phyloP scores from a whole-genome alignment of 208 protist genomes.

The Leishmania mexicana region DNA sequence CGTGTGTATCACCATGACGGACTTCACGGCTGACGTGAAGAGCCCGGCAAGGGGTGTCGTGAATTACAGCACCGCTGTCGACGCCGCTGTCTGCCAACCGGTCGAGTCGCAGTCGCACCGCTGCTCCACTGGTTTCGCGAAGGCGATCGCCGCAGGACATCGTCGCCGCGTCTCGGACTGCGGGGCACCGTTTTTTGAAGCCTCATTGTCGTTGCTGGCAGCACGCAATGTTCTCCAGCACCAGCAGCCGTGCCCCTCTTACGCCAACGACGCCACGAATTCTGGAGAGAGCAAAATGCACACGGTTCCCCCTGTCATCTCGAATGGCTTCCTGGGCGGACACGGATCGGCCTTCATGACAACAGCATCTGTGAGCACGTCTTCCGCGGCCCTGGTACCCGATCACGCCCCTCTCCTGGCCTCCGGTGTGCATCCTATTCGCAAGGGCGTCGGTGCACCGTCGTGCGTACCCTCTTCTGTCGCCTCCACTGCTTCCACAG shows the following conservation, averaged over 20 bases:
- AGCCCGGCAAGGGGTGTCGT: not conserved
- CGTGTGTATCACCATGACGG: not conserved
- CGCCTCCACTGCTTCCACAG: not conserved
- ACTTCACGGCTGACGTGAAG: not conserved
- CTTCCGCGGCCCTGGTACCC: not conserved
- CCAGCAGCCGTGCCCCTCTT: not conserved
- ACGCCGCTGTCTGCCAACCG: not conserved
- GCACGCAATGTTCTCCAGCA: not conserved
- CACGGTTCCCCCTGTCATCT: not conserved
- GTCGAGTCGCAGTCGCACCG: not conserved
- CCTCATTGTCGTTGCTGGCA: not conserved
- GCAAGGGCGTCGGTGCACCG: not conserved
- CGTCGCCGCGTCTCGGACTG: not conserved
- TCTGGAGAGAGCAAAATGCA: not conserved
- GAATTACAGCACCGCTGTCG: not conserved
- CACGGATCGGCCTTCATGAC: not conserved
- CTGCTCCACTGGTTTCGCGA: not conserved
- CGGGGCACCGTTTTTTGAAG: not conserved
- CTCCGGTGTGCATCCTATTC: not conserved
- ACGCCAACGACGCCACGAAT: not conserved
- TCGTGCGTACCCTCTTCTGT: not conserved
- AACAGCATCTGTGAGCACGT: not conserved
- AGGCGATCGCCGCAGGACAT: not conserved
- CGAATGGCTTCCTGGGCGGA: not conserved
- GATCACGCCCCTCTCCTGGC: not conserved